phyloP scores from a whole-genome alignment of 306 rosid genomes.

The Ormosia semicastrata region DNA sequence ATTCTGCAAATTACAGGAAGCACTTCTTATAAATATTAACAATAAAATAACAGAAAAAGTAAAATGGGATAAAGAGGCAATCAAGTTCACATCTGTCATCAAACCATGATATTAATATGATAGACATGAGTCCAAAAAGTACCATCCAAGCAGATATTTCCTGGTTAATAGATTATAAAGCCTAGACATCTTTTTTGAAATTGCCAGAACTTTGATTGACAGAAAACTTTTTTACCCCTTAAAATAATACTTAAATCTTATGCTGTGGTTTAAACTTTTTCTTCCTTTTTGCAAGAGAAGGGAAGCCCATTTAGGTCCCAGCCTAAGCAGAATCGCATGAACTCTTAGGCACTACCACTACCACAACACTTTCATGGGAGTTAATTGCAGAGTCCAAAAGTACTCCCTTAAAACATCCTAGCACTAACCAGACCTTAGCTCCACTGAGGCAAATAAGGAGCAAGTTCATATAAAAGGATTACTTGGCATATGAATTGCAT shows the following conservation, averaged over 20 bases:
- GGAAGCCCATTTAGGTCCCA: not conserved
- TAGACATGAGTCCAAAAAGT: not conserved
- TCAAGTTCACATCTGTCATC: not conserved
- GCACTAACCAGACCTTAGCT: not conserved
- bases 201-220: not conserved
- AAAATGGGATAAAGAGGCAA: not conserved
- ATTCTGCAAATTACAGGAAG: slow-evolving; percentile 16
- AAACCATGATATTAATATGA: not conserved
- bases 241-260: not conserved
- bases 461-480: not conserved
- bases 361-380: not conserved
- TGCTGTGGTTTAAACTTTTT: not conserved
- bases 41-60: not conserved
- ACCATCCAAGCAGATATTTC: not conserved
- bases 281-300: not conserved
- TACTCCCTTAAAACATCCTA: not conserved
- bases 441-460: not conserved
- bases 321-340: not conserved
- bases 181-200: not conserved
- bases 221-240: not conserved
- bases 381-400: not conserved
- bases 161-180: not conserved
- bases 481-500: not conserved
- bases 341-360: not conserved
- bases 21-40: not conserved